Evolutionary conservation across 495 filamentous ascomycete genomes (phyloP).

Genomic region (Penicillium cinerascens): DNA sequence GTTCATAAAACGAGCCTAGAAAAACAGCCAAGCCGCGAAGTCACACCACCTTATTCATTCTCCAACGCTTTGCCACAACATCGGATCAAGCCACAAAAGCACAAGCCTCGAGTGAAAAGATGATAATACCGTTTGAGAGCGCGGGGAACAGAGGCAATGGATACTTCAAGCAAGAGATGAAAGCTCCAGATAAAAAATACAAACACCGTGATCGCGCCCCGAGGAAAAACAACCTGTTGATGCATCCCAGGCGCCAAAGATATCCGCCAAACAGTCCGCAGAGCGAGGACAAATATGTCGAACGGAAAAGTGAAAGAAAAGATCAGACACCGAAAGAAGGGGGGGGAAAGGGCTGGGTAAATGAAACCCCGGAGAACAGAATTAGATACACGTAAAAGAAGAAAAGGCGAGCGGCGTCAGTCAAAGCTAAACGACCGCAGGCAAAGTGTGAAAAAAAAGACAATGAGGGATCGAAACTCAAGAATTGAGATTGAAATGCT

Average conservation of each 20-base stretch:
- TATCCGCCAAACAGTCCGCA: neutral
- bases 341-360: neutral
- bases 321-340: slow-evolving; percentile 7
- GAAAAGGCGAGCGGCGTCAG: neutral
- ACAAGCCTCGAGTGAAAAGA: neutral
- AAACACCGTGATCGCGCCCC: slow-evolving; percentile 5
- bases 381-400: slow-evolving; percentile 20
- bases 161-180: neutral
- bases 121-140: neutral
- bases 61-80: neutral
- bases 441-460: slow-evolving; percentile 2
- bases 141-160: neutral
- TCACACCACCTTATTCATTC: neutral
- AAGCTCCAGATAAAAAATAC: neutral
- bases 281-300: neutral
- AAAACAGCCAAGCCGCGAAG: neutral
- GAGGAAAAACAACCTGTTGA: slow-evolving; percentile 10
- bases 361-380: slow-evolving; percentile 1
- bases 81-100: neutral
- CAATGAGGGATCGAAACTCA: neutral
- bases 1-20: slow-evolving; percentile 3
- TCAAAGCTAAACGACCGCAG: neutral
- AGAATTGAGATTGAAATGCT: neutral
- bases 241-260: slow-evolving; percentile 15
- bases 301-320: slow-evolving; percentile 1